Conservation (phyloP, 305 asterid species). For the Petunia hybrid region DNA sequence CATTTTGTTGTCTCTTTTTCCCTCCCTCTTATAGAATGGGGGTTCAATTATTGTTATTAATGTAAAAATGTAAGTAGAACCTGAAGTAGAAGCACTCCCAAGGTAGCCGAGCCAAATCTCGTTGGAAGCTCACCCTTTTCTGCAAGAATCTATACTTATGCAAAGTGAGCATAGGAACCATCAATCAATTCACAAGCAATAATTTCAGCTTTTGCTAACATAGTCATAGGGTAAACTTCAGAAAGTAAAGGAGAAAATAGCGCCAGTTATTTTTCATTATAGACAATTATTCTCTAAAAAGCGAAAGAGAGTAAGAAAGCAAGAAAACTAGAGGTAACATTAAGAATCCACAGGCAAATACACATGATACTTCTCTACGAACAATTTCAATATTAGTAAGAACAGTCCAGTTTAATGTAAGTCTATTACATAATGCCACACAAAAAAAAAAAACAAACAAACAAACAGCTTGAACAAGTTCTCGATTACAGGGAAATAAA, state of each 20-base stretch:
- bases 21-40: neutral
- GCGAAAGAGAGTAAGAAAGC: neutral
- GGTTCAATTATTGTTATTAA: slow-evolving; percentile 19
- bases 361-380: slow-evolving; percentile 1
- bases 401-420: neutral
- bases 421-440: neutral
- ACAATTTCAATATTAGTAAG: neutral
- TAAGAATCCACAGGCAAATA: neutral
- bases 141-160: slow-evolving; percentile 85
- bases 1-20: neutral
- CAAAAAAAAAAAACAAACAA: no score
- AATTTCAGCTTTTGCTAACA: slow-evolving; percentile 23
- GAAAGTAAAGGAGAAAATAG: neutral
- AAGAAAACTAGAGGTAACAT: slow-evolving; percentile 26
- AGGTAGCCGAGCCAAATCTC: slow-evolving; percentile 96
- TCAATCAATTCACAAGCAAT: slow-evolving; percentile 15
- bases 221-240: neutral
- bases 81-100: slow-evolving; percentile 96
- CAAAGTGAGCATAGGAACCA: slow-evolving; percentile 50
- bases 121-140: slow-evolving; percentile 99
- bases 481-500: neutral
- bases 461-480: neutral
- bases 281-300: neutral
- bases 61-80: slow-evolving; percentile 46
- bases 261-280: slow-evolving; percentile 17